Evolutionary conservation across 345 rosid genomes (phyloP).

Genomic region (Citrus medica): DNA sequence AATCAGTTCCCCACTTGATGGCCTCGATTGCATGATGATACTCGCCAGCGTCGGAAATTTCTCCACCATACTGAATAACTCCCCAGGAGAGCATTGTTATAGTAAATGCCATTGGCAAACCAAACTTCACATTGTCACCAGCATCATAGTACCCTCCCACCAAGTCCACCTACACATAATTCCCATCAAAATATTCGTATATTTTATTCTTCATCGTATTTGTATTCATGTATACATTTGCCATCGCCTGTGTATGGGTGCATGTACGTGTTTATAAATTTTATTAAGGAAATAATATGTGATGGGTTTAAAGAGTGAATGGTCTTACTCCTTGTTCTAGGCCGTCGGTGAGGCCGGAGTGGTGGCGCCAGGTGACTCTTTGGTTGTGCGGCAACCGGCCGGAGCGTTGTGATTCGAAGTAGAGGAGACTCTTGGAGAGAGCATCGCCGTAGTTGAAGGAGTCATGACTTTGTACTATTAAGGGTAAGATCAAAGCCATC

Average conservation of each 20-base stretch:
- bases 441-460: slow-evolving; percentile 48
- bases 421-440: slow-evolving; percentile 56
- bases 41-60: slow-evolving; percentile 58
- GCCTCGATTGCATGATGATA: slow-evolving; percentile 55
- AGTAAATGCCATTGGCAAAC: slow-evolving; percentile 91
- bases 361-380: slow-evolving; percentile 60
- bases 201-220: not conserved
- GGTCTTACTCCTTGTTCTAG: slow-evolving; percentile 62
- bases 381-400: slow-evolving; percentile 61
- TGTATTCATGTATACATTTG: not conserved
- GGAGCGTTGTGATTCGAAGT: slow-evolving; percentile 66
- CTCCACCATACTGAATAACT: slow-evolving; percentile 53
- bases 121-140: slow-evolving; percentile 88
- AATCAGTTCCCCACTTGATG: slow-evolving; percentile 91
- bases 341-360: slow-evolving; percentile 66
- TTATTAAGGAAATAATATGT: no score
- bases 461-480: not conserved
- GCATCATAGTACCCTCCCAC: slow-evolving; percentile 97
- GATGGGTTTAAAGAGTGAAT: not conserved
- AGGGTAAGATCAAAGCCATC: not conserved
- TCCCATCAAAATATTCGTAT: not conserved
- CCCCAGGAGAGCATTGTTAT: slow-evolving; percentile 87
- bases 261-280: no score
- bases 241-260: not conserved
- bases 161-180: slow-evolving; percentile 56